Evolutionary conservation across 2,329 filamentous ascomycete genomes (phyloP).

Genomic region (Venturia effusa): DNA sequence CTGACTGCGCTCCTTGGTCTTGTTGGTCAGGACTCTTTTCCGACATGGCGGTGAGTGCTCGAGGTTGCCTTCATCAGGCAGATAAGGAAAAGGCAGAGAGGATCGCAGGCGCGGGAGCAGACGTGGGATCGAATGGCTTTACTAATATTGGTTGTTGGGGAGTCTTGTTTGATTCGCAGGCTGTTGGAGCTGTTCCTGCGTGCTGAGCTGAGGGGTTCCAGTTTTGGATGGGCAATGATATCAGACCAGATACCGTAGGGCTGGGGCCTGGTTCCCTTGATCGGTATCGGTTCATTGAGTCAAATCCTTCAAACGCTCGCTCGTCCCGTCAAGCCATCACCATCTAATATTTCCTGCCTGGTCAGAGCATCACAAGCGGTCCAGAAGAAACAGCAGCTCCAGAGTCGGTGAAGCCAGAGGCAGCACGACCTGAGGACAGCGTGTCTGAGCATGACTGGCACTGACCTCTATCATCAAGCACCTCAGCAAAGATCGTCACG

Average conservation of each 20-base stretch:
- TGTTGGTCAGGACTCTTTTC: neutral
- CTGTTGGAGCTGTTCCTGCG: neutral
- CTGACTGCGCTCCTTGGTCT: neutral
- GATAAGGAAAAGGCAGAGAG: neutral
- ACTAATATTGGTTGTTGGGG: neutral
- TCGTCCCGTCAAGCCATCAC: neutral
- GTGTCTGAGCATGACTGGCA: too few species aligned
- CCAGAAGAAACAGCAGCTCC: too few species aligned
- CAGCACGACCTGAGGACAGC: too few species aligned
- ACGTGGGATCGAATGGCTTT: neutral
- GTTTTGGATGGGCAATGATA: neutral
- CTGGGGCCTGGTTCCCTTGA: too few species aligned
- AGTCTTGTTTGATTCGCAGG: neutral
- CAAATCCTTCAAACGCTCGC: too few species aligned
- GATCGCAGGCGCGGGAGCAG: neutral
- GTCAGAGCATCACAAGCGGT: too few species aligned
- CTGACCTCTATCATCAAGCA: too few species aligned
- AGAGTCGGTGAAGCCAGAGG: too few species aligned
- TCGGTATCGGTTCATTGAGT: too few species aligned
- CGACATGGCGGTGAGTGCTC: neutral
- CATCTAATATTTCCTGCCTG: too few species aligned
- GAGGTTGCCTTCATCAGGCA: neutral
- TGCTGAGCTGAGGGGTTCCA: neutral
- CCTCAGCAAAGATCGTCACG: too few species aligned
- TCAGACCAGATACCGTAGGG: slow-evolving; percentile 3